A percentile compares a stretch with the other conserved stretches of the same genome.
phyloP scores from a whole-genome alignment of 306 rosid genomes.

The Prunus mume region DNA sequence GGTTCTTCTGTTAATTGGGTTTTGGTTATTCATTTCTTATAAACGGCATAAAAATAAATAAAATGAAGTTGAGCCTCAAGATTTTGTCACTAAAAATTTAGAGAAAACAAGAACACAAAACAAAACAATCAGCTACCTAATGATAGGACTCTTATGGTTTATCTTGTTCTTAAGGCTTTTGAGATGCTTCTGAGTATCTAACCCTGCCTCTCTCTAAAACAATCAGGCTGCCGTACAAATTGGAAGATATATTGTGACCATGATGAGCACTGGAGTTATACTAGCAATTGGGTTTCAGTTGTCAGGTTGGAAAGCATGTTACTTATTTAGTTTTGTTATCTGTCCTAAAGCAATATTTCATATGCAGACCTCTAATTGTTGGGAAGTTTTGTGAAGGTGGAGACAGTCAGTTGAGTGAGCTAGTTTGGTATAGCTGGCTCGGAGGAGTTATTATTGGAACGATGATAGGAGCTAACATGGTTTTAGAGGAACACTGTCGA shows the following conservation, averaged over 20 bases:
- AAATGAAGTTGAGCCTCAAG: not conserved
- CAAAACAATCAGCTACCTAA: not conserved
- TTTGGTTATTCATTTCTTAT: not conserved
- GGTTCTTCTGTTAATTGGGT: not conserved
- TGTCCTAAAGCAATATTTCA: slow-evolving; percentile 2
- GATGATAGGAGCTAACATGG: slow-evolving; percentile 92
- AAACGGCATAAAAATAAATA: too few species aligned
- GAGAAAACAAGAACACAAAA: not conserved
- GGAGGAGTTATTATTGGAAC: slow-evolving; percentile 96
- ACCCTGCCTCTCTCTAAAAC: slow-evolving; percentile 1
- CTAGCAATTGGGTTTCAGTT: slow-evolving; percentile 81
- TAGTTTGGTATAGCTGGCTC: slow-evolving; percentile 93
- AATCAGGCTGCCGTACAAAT: slow-evolving; percentile 74
- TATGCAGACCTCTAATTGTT: slow-evolving; percentile 3
- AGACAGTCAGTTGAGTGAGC: slow-evolving; percentile 68
- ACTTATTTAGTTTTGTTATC: not conserved
- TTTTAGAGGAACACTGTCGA: slow-evolving; percentile 82
- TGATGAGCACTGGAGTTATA: slow-evolving; percentile 96
- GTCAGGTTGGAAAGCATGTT: slow-evolving; percentile 62
- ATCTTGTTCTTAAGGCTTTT: not conserved
- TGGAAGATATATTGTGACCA: slow-evolving; percentile 92
- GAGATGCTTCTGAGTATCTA: not conserved
- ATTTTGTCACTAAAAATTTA: not conserved
- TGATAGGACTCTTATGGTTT: not conserved
- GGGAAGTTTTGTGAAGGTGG: slow-evolving; percentile 56